Conservation (phyloP, 169 alveolate species). For the Babesia ovata region DNA sequence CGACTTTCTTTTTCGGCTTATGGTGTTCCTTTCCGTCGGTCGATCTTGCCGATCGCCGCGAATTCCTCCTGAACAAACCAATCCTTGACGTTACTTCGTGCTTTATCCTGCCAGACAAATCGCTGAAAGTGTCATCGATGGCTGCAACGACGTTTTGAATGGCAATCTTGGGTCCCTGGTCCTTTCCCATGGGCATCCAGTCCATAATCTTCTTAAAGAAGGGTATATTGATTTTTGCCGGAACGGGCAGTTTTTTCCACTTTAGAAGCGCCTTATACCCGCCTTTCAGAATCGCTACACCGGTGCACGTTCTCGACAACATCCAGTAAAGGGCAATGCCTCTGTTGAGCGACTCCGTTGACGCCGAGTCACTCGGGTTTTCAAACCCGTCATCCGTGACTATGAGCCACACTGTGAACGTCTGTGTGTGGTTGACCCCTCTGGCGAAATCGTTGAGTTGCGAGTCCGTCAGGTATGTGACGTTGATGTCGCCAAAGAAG, state of each 20-base stretch:
- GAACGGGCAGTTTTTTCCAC: conserved; percentile 30
- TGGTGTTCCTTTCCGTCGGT: not conserved
- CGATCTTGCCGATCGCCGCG: not conserved
- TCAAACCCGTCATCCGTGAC: conserved; percentile 64
- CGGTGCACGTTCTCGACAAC: conserved; percentile 23
- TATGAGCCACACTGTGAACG: conserved; percentile 58
- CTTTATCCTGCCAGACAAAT: not conserved
- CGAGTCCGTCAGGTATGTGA: conserved; percentile 15
- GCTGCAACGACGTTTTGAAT: conserved; percentile 24
- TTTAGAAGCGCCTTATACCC: conserved; percentile 56
- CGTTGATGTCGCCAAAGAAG: conserved; percentile 25
- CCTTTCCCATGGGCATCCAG: conserved; percentile 34
- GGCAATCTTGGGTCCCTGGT: conserved; percentile 18
- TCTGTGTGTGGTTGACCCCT: not conserved
- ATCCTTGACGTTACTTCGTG: not conserved
- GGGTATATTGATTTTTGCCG: conserved; percentile 16
- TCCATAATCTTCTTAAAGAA: conserved; percentile 7
- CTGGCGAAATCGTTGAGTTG: conserved; percentile 14
- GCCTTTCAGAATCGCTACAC: conserved; percentile 48
- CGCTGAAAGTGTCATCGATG: conserved; percentile 9
- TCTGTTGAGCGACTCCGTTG: conserved; percentile 46
- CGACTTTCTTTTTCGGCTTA: not conserved
- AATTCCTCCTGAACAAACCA: not conserved
- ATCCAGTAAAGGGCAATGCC: conserved; percentile 35
- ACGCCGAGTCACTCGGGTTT: conserved; percentile 11